Percentiles rank a stretch among this genome's conserved stretches.
Evolutionary conservation across 441 rosid genomes (phyloP).

Genomic region (Erodium texanum): DNA sequence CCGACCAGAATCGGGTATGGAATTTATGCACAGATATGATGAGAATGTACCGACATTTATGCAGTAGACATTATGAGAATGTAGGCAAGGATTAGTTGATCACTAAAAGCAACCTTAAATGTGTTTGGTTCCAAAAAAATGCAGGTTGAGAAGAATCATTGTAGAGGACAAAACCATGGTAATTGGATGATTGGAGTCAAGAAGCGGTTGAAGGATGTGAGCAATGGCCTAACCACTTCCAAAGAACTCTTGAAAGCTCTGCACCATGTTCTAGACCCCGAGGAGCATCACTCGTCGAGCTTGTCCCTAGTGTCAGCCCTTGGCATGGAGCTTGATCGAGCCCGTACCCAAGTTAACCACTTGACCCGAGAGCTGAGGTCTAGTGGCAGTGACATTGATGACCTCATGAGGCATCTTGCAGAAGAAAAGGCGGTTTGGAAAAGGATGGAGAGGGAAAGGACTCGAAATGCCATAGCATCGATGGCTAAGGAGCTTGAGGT

Average conservation of each 20-base stretch:
- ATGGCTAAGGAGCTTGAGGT: constrained; percentile 82
- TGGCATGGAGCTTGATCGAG: constrained; percentile 93
- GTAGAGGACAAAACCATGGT: constrained; percentile 61
- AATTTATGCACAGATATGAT: no score
- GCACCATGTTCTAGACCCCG: constrained; percentile 86
- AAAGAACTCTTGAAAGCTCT: constrained; percentile 90
- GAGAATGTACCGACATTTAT: no score
- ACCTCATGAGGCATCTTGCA: constrained; percentile 80
- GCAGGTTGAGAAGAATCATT: constrained; percentile 70
- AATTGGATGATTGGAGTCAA: constrained; percentile 48
- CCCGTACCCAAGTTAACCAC: constrained; percentile 80
- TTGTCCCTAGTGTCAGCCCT: constrained; percentile 90
- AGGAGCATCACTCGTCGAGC: constrained; percentile 80
- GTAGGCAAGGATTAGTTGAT: no score
- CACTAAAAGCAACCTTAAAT: no score
- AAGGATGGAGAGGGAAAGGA: constrained; percentile 71
- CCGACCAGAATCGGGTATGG: no score
- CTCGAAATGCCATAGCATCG: constrained; percentile 87
- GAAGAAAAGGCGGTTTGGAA: constrained; percentile 93
- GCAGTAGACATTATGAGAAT: no score
- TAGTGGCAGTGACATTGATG: constrained; percentile 60
- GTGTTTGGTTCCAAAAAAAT: not conserved
- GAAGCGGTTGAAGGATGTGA: constrained; percentile 74
- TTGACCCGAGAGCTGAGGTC: constrained; percentile 67
- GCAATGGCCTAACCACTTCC: constrained; percentile 92